phyloP scores from a whole-genome alignment of 2,329 filamentous ascomycete species.

The Arthrobotrys sphaeroides region DNA sequence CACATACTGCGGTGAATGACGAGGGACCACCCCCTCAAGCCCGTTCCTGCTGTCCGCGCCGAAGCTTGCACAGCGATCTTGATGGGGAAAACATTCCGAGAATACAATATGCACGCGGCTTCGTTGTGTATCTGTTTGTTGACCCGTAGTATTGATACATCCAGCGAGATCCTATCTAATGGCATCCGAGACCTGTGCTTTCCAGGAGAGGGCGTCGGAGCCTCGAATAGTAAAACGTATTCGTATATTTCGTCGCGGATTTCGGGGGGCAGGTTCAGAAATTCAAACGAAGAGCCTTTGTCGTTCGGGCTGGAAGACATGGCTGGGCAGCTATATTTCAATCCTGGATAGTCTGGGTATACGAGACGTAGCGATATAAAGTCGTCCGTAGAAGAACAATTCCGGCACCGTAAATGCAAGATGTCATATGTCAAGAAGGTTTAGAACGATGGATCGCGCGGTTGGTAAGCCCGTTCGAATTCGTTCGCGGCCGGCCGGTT shows the following conservation, averaged over 20 bases:
- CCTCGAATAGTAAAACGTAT: slow-evolving; percentile 9
- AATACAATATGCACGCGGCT: not conserved
- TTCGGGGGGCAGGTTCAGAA: slow-evolving; percentile 10
- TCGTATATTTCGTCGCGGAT: slow-evolving; percentile 18
- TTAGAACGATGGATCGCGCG: too few species aligned
- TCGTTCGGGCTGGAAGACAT: not conserved
- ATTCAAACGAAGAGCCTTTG: not conserved
- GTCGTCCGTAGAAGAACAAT: not conserved
- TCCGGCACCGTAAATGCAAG: too few species aligned
- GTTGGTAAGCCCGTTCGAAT: too few species aligned
- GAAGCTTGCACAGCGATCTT: not conserved
- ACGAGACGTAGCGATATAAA: too few species aligned
- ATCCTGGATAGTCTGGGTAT: too few species aligned
- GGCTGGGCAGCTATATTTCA: too few species aligned
- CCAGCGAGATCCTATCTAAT: not conserved
- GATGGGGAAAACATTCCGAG: not conserved
- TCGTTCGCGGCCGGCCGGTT: too few species aligned
- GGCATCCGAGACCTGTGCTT: too few species aligned
- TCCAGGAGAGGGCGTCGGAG: not conserved
- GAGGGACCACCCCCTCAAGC: too few species aligned
- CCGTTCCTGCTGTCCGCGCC: too few species aligned
- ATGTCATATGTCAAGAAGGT: too few species aligned
- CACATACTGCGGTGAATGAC: not conserved
- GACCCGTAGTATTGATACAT: not conserved
- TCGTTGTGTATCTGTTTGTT: slow-evolving; percentile 10